These are phyloP conservation scores for Aspergillus melleus DNA, from an alignment of 2,329 filamentous ascomycete genomes.

Conservation along the genomic window DNA sequence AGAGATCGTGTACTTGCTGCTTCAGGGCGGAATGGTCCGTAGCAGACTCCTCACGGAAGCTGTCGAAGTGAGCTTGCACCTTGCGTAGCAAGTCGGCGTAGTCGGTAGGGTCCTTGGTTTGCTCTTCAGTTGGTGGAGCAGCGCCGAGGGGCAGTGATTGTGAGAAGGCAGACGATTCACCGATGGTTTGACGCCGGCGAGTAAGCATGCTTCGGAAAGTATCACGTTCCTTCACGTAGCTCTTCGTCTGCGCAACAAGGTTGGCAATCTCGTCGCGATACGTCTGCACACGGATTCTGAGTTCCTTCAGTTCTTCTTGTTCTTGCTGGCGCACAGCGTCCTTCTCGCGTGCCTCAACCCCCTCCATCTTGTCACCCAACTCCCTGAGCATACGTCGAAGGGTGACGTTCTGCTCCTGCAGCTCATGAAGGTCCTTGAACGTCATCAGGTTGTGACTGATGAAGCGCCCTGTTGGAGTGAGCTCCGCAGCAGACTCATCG, in stretches of 20 bases:
- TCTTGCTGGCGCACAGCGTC: constrained; percentile 56
- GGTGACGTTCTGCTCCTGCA: constrained; percentile 86
- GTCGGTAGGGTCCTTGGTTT: constrained; percentile 60
- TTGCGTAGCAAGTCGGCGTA: constrained; percentile 80
- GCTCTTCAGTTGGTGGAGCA: constrained; percentile 48
- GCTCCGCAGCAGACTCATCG: constrained; percentile 68
- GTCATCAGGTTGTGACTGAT: constrained; percentile 88
- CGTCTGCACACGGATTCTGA: constrained; percentile 71
- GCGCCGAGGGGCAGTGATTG: constrained; percentile 64
- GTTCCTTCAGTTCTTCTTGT: constrained; percentile 68
- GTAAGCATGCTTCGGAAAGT: constrained; percentile 96
- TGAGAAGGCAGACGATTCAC: constrained; percentile 65
- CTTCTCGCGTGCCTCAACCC: constrained; percentile 73
- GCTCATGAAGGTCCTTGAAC: constrained; percentile 79
- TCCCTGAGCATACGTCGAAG: constrained; percentile 80
- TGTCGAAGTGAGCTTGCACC: constrained; percentile 85
- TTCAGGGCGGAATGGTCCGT: constrained; percentile 80
- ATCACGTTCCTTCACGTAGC: constrained; percentile 91
- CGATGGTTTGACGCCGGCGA: constrained; percentile 65
- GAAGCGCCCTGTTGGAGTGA: constrained; percentile 82
- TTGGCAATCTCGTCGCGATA: constrained; percentile 83
- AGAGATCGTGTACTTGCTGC: constrained; percentile 78
- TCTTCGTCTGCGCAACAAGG: constrained; percentile 80
- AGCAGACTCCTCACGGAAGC: constrained; percentile 80
- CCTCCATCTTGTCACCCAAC: constrained; percentile 86